A percentile compares a stretch with the other conserved stretches of the same genome.
Evolutionary conservation across 1,139 yeast genomes (phyloP).

Genomic region (Yamadazyma spencermartinsiae): DNA sequence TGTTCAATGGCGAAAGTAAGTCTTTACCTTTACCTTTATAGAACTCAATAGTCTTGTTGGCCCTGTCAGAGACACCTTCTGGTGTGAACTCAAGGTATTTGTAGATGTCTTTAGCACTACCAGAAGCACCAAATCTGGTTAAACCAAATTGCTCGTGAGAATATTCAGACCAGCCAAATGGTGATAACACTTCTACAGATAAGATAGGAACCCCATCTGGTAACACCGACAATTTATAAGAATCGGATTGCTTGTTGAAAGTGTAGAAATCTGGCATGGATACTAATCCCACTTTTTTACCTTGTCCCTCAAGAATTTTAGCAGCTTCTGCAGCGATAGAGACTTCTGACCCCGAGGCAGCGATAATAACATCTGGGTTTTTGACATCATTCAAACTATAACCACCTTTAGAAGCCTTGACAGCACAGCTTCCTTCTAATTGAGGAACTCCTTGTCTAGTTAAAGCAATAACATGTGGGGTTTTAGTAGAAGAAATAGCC

Average conservation of each 20-base stretch:
- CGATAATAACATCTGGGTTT: conserved; percentile 75
- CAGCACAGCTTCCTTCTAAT: conserved; percentile 85
- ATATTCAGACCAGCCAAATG: conserved; percentile 93
- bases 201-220: conserved; percentile 94
- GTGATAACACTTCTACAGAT: conserved; percentile 92
- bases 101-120: conserved; percentile 83
- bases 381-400: conserved; percentile 63
- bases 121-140: conserved; percentile 97
- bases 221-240: conserved; percentile 80
- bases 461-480: conserved; percentile 89
- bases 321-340: conserved; percentile 79
- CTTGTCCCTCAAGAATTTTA: conserved; percentile 64
- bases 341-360: conserved; percentile 97
- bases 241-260: conserved; percentile 78
- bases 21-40: conserved; percentile 84
- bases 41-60: conserved; percentile 73
- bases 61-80: conserved; percentile 90
- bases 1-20: conserved; percentile 74
- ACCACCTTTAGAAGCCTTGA: conserved; percentile 95
- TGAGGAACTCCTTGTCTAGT: conserved; percentile 98
- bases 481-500: conserved; percentile 67
- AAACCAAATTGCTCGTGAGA: conserved; percentile 97
- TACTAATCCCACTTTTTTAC: conserved; percentile 63
- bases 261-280: conserved; percentile 93
- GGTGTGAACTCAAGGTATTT: conserved; percentile 87